Evolutionary conservation across 2,329 filamentous ascomycete genomes (phyloP), one percentile per base, ranked within the genome.

Genomic region (Alternaria atra): DNA sequence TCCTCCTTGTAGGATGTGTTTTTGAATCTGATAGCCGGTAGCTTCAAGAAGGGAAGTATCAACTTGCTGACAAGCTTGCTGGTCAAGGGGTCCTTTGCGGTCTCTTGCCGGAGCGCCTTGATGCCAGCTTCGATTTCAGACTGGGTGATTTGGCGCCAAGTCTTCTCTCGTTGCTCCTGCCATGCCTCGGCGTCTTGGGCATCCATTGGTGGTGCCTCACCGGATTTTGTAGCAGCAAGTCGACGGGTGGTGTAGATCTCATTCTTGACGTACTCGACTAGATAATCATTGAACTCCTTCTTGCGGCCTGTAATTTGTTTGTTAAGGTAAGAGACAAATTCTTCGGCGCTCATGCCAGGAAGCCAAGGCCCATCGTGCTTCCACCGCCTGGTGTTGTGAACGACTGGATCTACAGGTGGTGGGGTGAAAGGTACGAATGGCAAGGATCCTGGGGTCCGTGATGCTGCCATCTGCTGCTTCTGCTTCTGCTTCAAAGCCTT

Each of bases 311-410:
- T 77, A 4, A 85, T 76, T 60, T 82, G 71, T 35, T 82, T 78
- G 59, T 42, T 53, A 27, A 89, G 58, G 64, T 84, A 89, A 1
- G 71, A 68, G 46, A 82, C 74, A 69, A 89, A 89, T 63, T 88
- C 84, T 23, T 82, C 79, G 58, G 85, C 81, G 32, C 82, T 82
- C 80, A 87, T 84, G 13, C 84, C 83, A 13, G 84, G 82, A 30
- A 89, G 74, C 82, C 83, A 88, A n/a, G 87, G 87, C 0, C 87
- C 86, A 32, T 82, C 79, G 67, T 84, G 85, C 71, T 86, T 86
- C 82, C 86, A 89, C 71, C 86, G 80, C 40, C 60, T 69, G 37
- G 63, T 68, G 56, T 73, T 71, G 58, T 73, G 73, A 15, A 68
- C 68, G 4, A 52, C 58, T 25, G 61, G 55, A 56, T 75, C 62